Conservation (phyloP, 2,329 filamentous ascomycete genomes). For the Aspergillus puulaauensis region DNA sequence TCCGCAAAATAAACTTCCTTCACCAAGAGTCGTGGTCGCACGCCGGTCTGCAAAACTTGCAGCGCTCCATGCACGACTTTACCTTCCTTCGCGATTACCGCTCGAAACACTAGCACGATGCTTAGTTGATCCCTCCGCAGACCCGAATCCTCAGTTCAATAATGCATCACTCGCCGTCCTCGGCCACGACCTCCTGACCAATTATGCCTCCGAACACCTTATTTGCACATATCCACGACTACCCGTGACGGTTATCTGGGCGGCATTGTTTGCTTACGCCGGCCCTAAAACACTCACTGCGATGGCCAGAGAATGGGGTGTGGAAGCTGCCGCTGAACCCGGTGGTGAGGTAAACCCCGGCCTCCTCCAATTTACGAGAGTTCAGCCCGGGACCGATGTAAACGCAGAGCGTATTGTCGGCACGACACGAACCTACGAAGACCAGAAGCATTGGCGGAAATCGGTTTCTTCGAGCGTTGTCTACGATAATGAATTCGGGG, state of each 20-base stretch:
- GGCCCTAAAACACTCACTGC: slow-evolving; percentile 72
- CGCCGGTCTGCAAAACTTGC: slow-evolving; percentile 81
- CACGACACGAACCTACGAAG: slow-evolving; percentile 43
- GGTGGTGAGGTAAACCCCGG: slow-evolving; percentile 91
- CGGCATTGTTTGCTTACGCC: slow-evolving; percentile 79
- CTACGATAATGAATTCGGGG: slow-evolving; percentile 82
- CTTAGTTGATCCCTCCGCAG: slow-evolving; percentile 82
- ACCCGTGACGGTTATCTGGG: slow-evolving; percentile 82
- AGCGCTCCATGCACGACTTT: slow-evolving; percentile 85
- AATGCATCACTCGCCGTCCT: slow-evolving; percentile 80
- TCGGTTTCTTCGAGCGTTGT: slow-evolving; percentile 76
- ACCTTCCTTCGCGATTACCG: slow-evolving; percentile 77
- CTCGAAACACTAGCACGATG: slow-evolving; percentile 81
- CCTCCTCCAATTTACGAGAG: slow-evolving; percentile 72
- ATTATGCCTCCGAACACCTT: slow-evolving; percentile 85
- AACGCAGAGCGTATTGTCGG: slow-evolving; percentile 45
- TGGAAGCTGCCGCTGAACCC: slow-evolving; percentile 81
- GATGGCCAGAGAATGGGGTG: slow-evolving; percentile 83
- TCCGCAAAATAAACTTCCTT: slow-evolving; percentile 57
- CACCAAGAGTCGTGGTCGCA: slow-evolving; percentile 68
- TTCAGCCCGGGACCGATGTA: slow-evolving; percentile 43
- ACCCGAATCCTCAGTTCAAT: slow-evolving; percentile 78
- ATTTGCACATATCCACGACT: slow-evolving; percentile 87
- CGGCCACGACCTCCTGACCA: slow-evolving; percentile 79
- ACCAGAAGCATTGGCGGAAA: slow-evolving; percentile 62